Conservation (phyloP, 768 basidiomycete species). For the Psilocybe cubensis region DNA sequence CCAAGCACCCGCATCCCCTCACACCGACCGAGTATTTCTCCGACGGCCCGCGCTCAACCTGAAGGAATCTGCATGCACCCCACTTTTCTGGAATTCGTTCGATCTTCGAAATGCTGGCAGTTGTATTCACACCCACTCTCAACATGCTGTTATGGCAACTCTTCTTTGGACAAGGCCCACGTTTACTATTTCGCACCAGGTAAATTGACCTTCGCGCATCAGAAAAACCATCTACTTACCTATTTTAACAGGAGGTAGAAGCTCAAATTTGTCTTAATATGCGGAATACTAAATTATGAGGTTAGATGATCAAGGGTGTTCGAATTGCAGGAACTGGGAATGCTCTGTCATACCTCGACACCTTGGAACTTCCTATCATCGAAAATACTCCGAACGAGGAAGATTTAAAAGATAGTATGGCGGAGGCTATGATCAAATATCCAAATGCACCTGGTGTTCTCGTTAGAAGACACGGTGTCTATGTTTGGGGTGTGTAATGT, state of each 20-base stretch:
- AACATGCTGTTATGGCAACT: slow-evolving; percentile 89
- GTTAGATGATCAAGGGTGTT: slow-evolving; percentile 91
- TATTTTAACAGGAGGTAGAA: slow-evolving; percentile 43
- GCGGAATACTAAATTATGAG: neutral
- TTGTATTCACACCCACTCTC: slow-evolving; percentile 91
- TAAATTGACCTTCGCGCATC: slow-evolving; percentile 26
- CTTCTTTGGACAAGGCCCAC: slow-evolving; percentile 71
- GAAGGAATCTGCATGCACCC: slow-evolving; percentile 88
- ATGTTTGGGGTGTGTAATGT: slow-evolving; percentile 75
- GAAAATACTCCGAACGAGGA: slow-evolving; percentile 92
- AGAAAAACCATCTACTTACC: slow-evolving; percentile 4
- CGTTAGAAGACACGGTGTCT: slow-evolving; percentile 80
- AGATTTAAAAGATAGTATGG: slow-evolving; percentile 89
- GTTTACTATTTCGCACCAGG: slow-evolving; percentile 86
- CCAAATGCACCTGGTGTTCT: slow-evolving; percentile 81
- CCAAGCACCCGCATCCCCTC: slow-evolving; percentile 59
- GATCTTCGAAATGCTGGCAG: slow-evolving; percentile 77
- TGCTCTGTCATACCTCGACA: slow-evolving; percentile 85
- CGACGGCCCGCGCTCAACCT: slow-evolving; percentile 71
- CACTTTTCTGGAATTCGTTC: slow-evolving; percentile 93
- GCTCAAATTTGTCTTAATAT: neutral
- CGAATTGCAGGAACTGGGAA: slow-evolving; percentile 74
- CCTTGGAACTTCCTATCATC: slow-evolving; percentile 84
- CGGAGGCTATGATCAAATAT: slow-evolving; percentile 77
- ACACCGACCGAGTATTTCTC: slow-evolving; percentile 76